These are phyloP conservation scores for Aureobasidium sp. DNA, from an alignment of 2,329 filamentous ascomycete genomes.

Conservation along the genomic window DNA sequence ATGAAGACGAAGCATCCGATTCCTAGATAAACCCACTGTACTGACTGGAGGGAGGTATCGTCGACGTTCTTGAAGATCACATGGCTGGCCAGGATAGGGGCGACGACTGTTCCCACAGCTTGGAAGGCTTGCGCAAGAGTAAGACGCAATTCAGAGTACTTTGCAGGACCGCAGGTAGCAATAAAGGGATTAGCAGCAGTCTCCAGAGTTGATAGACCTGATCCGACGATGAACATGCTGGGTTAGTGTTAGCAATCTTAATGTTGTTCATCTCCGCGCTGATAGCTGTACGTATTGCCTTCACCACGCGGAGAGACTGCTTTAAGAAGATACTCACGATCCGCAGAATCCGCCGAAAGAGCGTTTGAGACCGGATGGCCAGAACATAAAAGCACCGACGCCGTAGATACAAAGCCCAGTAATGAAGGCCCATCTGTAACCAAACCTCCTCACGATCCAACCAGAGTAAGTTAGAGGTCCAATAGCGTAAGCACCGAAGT, in stretches of 20 bases:
- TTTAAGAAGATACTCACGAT: not conserved
- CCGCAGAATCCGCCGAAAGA: slow-evolving; percentile 54
- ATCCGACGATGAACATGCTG: slow-evolving; percentile 47
- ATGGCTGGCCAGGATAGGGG: slow-evolving; percentile 50
- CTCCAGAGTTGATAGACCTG: slow-evolving; percentile 46
- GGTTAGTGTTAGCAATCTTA: not conserved
- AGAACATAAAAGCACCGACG: slow-evolving; percentile 49
- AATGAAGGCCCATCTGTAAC: slow-evolving; percentile 40
- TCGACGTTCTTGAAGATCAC: slow-evolving; percentile 53
- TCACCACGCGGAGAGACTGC: no score
- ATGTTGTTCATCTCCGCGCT: not conserved
- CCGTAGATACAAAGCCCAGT: slow-evolving; percentile 47
- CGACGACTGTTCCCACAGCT: slow-evolving; percentile 49
- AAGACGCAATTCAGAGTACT: slow-evolving; percentile 49
- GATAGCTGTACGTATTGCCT: no score
- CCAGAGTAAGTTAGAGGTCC: slow-evolving; percentile 40
- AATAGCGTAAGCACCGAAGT: slow-evolving; percentile 42
- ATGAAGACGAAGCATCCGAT: slow-evolving; percentile 52
- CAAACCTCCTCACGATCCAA: slow-evolving; percentile 41
- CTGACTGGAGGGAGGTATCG: slow-evolving; percentile 45
- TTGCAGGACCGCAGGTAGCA: slow-evolving; percentile 49
- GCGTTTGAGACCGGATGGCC: slow-evolving; percentile 47
- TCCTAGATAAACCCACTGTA: slow-evolving; percentile 57
- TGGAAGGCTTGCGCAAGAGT: slow-evolving; percentile 52
- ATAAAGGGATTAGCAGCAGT: slow-evolving; percentile 50